Percentiles rank a stretch among this genome's conserved stretches.
These are phyloP conservation scores for Blastobotrys americana DNA, from an alignment of 805 yeast genomes.

Conservation along the genomic window DNA sequence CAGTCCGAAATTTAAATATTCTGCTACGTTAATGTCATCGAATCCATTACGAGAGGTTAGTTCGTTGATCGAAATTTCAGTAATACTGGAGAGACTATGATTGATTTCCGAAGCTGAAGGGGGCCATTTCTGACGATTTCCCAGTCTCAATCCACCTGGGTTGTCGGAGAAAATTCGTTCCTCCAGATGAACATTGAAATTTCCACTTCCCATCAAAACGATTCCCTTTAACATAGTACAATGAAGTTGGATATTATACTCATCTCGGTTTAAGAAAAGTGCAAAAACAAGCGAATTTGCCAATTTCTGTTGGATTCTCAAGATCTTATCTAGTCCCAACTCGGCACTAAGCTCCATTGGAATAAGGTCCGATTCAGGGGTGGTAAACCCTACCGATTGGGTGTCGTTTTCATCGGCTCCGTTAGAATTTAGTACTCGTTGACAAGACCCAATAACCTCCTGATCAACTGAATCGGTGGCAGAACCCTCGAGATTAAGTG, in stretches of 20 bases:
- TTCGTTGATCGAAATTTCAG: neutral
- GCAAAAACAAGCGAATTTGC: constrained; percentile 3
- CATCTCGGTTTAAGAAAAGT: neutral
- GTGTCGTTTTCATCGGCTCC: too few species aligned
- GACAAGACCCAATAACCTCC: neutral
- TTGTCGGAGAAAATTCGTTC: constrained; percentile 2
- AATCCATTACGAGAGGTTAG: neutral
- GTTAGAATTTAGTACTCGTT: neutral
- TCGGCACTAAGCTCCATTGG: neutral
- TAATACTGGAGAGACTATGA: constrained; percentile 3
- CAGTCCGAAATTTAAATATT: constrained; percentile 1
- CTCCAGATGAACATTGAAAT: neutral
- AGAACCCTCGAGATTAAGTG: neutral
- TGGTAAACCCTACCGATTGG: too few species aligned
- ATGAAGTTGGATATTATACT: neutral
- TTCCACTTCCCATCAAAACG: constrained; percentile 2
- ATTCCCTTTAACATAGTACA: neutral
- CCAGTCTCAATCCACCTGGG: neutral
- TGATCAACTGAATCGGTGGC: neutral
- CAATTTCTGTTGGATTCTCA: neutral
- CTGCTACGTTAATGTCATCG: neutral
- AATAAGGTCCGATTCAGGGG: neutral
- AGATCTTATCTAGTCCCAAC: neutral
- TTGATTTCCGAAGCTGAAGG: constrained; percentile 6
- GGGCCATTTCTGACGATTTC: constrained; percentile 1